Base-by-base conservation (phyloP, 371 early-diverging fungal species). In the Mortierella sp. region DNA sequence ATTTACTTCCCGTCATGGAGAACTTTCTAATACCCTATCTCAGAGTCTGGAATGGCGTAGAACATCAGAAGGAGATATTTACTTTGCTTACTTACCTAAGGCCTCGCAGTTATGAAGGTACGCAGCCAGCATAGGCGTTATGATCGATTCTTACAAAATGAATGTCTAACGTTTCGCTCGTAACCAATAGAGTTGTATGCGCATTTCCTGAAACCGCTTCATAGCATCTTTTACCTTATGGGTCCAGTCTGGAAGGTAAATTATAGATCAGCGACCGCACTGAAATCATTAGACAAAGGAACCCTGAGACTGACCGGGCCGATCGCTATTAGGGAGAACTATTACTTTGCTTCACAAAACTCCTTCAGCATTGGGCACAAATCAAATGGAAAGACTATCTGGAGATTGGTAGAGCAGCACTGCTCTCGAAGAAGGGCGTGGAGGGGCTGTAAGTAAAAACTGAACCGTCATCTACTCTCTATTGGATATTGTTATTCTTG, bases 41-140 rank as follows among this genome's bases (percentile, higher is more conserved):
- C 4, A 66, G 65, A 16, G 80, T 76, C 2, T 90, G 91, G 91
- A 87, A 88, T 65, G 91, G 91, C 33, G 57, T 84, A 33, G 87
- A 89, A 3, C 72, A 86, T 66, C 70, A 72, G 24, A 75, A 86
- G 24, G 86, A 87, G 41, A 85, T 90, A 32, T 86, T 90, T 61
- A 84, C 84, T 22, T 66, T 90, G 15, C 45, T 90, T 0, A 83
- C 84, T 0, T 89, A 74, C 68, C 63, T 87, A 8, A 83, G 86
- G 41, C 91, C 91, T 32, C 63, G 72, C 19, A 64, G 81, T 1
- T 89, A 67, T 70, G 77, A 87, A 77, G 87, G 89, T 89, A 86
- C 32, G 64, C 38, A 19, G 19, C 5, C 28, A 48, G 13, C 43
- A 10, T 19, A 33, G 33, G 13, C 22, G 21, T 22, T 13, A 32